A percentile compares a stretch with the other conserved stretches of the same genome.
These are phyloP conservation scores for Phlyctochytrium planicorne DNA, from an alignment of 192 early-diverging fungal species.

Conservation along the genomic window DNA sequence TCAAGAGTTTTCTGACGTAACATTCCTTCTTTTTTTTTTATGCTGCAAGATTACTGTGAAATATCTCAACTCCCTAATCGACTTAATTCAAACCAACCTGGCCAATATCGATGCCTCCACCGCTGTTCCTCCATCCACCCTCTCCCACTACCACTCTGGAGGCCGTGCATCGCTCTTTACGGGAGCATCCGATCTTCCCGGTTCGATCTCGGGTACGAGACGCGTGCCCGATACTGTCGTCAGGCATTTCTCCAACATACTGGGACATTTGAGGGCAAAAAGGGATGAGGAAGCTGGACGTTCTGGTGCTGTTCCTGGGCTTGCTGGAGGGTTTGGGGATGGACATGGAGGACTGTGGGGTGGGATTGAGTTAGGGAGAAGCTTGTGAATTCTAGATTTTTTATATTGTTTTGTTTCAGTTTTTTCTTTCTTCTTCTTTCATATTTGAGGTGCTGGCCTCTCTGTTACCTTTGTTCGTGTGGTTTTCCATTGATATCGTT, in stretches of 20 bases:
- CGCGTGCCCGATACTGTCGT: conserved; percentile 19
- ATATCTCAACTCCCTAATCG: conserved; percentile 92
- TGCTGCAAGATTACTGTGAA: conserved; percentile 75
- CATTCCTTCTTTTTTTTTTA: not conserved
- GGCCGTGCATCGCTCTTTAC: not conserved
- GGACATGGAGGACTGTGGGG: no score
- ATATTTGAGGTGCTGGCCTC: no score
- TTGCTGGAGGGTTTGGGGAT: not conserved
- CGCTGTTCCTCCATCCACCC: conserved; percentile 9
- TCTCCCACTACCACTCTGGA: conserved; percentile 1
- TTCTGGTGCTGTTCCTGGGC: not conserved
- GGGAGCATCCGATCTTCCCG: not conserved
- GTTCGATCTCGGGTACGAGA: not conserved
- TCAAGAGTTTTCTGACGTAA: conserved; percentile 11
- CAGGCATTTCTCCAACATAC: conserved; percentile 20
- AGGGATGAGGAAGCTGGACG: conserved; percentile 27
- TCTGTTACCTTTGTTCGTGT: no score
- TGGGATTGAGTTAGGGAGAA: no score
- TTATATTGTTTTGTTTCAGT: no score
- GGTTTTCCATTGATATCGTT: no score
- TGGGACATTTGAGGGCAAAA: conserved; percentile 12
- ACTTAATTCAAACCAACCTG: conserved; percentile 85
- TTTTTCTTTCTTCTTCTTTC: no score
- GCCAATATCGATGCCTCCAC: conserved; percentile 11
- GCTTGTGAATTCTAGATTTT: no score